phyloP scores from a whole-genome alignment of 768 basidiomycete species.

The Collybia nuda region DNA sequence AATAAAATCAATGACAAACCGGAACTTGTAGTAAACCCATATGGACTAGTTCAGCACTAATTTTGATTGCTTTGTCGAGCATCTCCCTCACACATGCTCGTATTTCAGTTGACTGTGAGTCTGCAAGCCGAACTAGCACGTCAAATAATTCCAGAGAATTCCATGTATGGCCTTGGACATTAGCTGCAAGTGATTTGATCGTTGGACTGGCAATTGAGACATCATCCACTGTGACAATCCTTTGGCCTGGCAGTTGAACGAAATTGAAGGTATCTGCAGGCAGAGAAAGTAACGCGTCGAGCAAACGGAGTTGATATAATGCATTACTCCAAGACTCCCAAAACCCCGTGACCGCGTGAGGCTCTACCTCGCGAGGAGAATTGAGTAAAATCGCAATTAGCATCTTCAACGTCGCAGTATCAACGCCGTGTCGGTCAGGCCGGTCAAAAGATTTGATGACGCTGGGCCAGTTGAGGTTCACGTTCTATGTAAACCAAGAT shows the following conservation, averaged over 20 bases:
- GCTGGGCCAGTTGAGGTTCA: conserved; percentile 73
- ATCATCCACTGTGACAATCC: conserved; percentile 88
- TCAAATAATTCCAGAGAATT: conserved; percentile 91
- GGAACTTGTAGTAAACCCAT: conserved; percentile 91
- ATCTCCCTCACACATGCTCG: conserved; percentile 81
- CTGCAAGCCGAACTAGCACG: conserved; percentile 78
- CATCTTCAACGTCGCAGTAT: conserved; percentile 87
- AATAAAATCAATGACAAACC: conserved; percentile 46
- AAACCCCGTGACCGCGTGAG: conserved; percentile 81
- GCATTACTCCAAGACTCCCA: conserved; percentile 88
- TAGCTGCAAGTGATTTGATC: conserved; percentile 88
- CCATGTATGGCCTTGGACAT: conserved; percentile 92
- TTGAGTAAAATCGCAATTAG: conserved; percentile 86
- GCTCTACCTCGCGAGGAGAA: conserved; percentile 72
- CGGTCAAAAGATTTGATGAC: conserved; percentile 88
- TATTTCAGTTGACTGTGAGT: conserved; percentile 70
- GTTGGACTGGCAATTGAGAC: conserved; percentile 82
- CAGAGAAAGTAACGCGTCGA: conserved; percentile 86
- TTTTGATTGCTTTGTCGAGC: conserved; percentile 91
- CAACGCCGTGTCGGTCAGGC: conserved; percentile 79
- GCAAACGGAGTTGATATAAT: conserved; percentile 79
- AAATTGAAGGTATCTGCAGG: conserved; percentile 93
- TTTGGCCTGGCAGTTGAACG: conserved; percentile 78
- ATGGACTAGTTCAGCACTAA: conserved; percentile 91
- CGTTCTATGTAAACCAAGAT: conserved; percentile 43